A percentile compares a stretch with the other conserved stretches of the same genome.
phyloP scores from a whole-genome alignment of 208 protist species.

The Strigomonas culicis region DNA sequence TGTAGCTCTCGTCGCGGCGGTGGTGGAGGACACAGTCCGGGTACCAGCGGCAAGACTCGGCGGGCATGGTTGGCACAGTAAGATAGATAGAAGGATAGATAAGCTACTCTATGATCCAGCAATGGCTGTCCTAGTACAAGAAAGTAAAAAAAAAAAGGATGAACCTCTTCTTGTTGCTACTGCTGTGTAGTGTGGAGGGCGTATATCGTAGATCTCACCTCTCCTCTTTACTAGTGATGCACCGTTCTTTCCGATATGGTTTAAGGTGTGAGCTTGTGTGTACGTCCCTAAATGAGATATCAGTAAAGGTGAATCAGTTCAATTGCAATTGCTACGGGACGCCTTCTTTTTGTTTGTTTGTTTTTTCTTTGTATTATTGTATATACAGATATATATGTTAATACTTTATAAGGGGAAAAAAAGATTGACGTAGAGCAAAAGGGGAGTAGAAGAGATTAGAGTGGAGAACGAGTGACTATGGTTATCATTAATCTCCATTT shows the following conservation, averaged over 20 bases:
- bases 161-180: neutral
- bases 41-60: constrained; percentile 69
- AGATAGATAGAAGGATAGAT: neutral
- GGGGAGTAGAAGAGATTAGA: neutral
- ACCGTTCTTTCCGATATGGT: too few species aligned
- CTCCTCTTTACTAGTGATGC: neutral
- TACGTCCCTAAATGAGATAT: neutral
- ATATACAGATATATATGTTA: constrained; percentile 4
- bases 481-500: too few species aligned
- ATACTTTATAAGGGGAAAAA: neutral
- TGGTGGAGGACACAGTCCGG: constrained; percentile 77
- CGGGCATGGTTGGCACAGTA: constrained; percentile 26
- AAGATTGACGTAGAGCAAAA: neutral
- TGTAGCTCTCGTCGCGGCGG: constrained; percentile 54
- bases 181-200: neutral
- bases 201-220: neutral
- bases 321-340: neutral
- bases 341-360: neutral
- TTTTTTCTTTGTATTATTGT: neutral
- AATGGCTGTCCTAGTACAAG: too few species aligned
- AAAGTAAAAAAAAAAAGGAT: constrained; percentile 11
- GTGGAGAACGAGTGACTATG: too few species aligned
- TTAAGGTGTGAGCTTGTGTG: neutral
- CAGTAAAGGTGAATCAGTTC: neutral
- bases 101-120: too few species aligned